These are phyloP conservation scores for Sugiyamaella japonica DNA, from an alignment of 1,139 yeast genomes.

Conservation along the genomic window DNA sequence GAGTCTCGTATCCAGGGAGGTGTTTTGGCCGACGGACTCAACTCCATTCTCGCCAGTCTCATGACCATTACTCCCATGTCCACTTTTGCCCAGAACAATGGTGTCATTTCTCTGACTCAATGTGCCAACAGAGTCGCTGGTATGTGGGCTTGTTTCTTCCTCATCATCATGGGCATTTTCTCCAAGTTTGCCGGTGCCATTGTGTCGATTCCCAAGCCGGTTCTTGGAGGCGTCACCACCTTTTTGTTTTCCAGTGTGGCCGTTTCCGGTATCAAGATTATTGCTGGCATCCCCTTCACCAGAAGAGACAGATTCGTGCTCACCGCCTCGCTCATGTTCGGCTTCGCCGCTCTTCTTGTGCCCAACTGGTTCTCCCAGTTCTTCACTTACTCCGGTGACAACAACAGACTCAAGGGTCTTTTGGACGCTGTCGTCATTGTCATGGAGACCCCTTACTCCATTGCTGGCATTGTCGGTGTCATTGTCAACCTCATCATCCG, in stretches of 20 bases:
- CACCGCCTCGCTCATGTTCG: constrained; percentile 73
- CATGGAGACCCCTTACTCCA: constrained; percentile 85
- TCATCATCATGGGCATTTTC: constrained; percentile 81
- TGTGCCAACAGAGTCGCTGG: constrained; percentile 88
- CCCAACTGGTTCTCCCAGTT: constrained; percentile 71
- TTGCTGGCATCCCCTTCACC: constrained; percentile 67
- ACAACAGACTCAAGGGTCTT: constrained; percentile 66
- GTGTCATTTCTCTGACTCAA: constrained; percentile 86
- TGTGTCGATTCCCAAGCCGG: constrained; percentile 79
- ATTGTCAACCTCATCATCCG: constrained; percentile 71
- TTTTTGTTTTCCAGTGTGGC: constrained; percentile 87
- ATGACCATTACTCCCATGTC: constrained; percentile 72
- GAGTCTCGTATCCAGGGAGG: constrained; percentile 93
- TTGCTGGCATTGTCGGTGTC: constrained; percentile 76
- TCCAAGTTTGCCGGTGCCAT: constrained; percentile 88
- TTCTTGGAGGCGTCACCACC: constrained; percentile 90
- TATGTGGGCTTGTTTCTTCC: constrained; percentile 83
- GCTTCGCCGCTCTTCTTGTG: constrained; percentile 77
- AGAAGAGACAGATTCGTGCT: constrained; percentile 85
- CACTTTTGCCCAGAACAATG: constrained; percentile 91
- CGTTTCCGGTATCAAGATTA: constrained; percentile 82
- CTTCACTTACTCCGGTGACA: constrained; percentile 73
- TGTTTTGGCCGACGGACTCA: constrained; percentile 72
- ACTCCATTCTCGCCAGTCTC: constrained; percentile 71
- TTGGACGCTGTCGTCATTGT: constrained; percentile 77